These are phyloP conservation scores for Ceratocystis eucalypticola DNA, from an alignment of 2,329 filamentous ascomycete genomes.

Conservation along the genomic window DNA sequence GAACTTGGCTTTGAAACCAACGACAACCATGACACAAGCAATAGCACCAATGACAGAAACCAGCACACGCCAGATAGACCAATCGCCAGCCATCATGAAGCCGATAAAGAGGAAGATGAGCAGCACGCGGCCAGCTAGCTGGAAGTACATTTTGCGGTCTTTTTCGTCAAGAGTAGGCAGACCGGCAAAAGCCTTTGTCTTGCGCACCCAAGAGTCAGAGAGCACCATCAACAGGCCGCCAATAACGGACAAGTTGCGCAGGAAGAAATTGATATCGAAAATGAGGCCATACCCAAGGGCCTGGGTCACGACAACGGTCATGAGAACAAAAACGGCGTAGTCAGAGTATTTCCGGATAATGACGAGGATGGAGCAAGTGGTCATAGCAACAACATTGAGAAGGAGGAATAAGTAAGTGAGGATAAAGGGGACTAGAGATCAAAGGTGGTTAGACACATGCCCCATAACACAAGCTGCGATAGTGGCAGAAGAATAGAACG, in stretches of 20 bases:
- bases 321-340: constrained; percentile 79
- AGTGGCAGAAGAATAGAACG: too few species aligned
- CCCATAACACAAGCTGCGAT: too few species aligned
- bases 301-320: constrained; percentile 82
- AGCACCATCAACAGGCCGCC: constrained; percentile 95
- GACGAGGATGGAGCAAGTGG: constrained; percentile 66
- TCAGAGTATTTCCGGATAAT: constrained; percentile 88
- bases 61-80: constrained; percentile 75
- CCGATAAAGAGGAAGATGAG: constrained; percentile 96
- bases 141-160: constrained; percentile 99
- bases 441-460: neutral
- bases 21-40: constrained; percentile 95
- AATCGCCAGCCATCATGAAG: constrained; percentile 89
- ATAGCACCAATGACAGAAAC: constrained; percentile 77
- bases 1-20: constrained; percentile 99
- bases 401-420: constrained; percentile 89
- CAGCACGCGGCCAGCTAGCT: constrained; percentile 87
- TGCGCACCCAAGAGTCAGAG: constrained; percentile 94
- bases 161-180: constrained; percentile 93
- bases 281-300: constrained; percentile 94
- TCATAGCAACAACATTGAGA: constrained; percentile 80
- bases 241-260: constrained; percentile 94
- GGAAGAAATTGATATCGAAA: constrained; percentile 99
- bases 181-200: constrained; percentile 91
- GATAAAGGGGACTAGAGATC: constrained; percentile 59